These are phyloP conservation scores for Xerocomus potaroensis DNA, from an alignment of 768 basidiomycete species.

Conservation along the genomic window DNA sequence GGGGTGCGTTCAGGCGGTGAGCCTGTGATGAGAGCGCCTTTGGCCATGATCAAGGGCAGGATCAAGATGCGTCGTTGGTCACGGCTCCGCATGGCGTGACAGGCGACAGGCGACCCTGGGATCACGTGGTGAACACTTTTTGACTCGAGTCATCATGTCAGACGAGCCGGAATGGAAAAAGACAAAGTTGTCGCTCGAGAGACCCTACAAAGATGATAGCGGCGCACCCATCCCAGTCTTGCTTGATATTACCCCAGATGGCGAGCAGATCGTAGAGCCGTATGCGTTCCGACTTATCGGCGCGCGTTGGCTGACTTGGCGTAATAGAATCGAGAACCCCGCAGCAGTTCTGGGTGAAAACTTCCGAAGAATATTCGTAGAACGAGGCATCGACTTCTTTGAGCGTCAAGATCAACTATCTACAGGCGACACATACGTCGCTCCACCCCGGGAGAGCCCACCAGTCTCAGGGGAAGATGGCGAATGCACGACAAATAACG, in stretches of 20 bases:
- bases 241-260: slow-evolving; percentile 66
- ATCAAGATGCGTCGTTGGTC: slow-evolving; percentile 8
- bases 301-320: slow-evolving; percentile 13
- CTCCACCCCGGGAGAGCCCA: slow-evolving; percentile 25
- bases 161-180: slow-evolving; percentile 49
- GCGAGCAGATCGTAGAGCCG: slow-evolving; percentile 69
- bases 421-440: slow-evolving; percentile 17
- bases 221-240: slow-evolving; percentile 60
- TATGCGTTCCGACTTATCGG: slow-evolving; percentile 34
- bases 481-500: slow-evolving; percentile 27
- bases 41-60: slow-evolving; percentile 33
- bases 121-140: slow-evolving; percentile 23
- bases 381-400: slow-evolving; percentile 75
- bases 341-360: slow-evolving; percentile 59
- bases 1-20: slow-evolving; percentile 29
- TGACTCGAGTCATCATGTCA: slow-evolving; percentile 15
- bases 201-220: slow-evolving; percentile 76
- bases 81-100: slow-evolving; percentile 3
- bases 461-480: slow-evolving; percentile 27
- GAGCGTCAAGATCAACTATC: slow-evolving; percentile 41
- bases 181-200: slow-evolving; percentile 66
- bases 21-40: slow-evolving; percentile 15
- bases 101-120: slow-evolving; percentile 3
- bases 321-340: slow-evolving; percentile 49
- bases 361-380: slow-evolving; percentile 63